These are phyloP conservation scores for Dothistroma septosporum DNA, from an alignment of 2,329 filamentous ascomycete genomes.

Conservation along the genomic window DNA sequence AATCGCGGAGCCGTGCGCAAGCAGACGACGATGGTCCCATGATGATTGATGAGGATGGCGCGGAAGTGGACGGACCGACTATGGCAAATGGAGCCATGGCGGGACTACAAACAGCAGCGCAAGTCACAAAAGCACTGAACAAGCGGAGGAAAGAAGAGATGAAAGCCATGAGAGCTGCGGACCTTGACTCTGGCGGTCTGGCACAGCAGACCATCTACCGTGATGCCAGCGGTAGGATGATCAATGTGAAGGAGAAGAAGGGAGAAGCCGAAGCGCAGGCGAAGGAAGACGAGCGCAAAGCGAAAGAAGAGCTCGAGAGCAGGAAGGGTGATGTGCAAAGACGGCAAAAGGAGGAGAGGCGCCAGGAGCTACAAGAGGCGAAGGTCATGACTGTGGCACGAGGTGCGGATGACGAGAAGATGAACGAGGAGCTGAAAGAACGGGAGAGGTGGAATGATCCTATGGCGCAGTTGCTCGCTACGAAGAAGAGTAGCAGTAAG, in stretches of 20 bases:
- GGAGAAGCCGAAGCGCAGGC: constrained; percentile 79
- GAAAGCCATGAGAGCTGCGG: constrained; percentile 45
- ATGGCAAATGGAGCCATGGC: constrained; percentile 88
- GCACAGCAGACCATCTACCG: constrained; percentile 86
- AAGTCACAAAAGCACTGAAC: constrained; percentile 58
- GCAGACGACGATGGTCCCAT: constrained; percentile 47
- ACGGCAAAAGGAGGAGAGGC: constrained; percentile 60
- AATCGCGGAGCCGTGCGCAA: constrained; percentile 28
- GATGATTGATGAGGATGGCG: constrained; percentile 48
- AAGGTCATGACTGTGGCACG: constrained; percentile 77
- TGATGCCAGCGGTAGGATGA: constrained; percentile 88
- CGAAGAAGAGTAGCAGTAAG: constrained; percentile 50
- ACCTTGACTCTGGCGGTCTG: constrained; percentile 40
- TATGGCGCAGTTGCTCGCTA: constrained; percentile 71
- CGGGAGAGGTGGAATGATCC: constrained; percentile 88
- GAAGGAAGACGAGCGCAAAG: constrained; percentile 64
- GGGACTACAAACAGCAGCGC: constrained; percentile 76
- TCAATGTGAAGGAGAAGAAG: constrained; percentile 86
- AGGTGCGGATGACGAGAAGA: constrained; percentile 73
- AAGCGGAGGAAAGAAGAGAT: constrained; percentile 63
- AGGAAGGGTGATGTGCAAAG: constrained; percentile 83
- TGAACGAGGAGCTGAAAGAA: constrained; percentile 79
- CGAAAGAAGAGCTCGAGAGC: constrained; percentile 62
- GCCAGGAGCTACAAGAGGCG: constrained; percentile 70
- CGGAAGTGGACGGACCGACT: constrained; percentile 48